These are phyloP conservation scores for Trametes cinnabarina DNA, from an alignment of 768 basidiomycete genomes.

Conservation along the genomic window DNA sequence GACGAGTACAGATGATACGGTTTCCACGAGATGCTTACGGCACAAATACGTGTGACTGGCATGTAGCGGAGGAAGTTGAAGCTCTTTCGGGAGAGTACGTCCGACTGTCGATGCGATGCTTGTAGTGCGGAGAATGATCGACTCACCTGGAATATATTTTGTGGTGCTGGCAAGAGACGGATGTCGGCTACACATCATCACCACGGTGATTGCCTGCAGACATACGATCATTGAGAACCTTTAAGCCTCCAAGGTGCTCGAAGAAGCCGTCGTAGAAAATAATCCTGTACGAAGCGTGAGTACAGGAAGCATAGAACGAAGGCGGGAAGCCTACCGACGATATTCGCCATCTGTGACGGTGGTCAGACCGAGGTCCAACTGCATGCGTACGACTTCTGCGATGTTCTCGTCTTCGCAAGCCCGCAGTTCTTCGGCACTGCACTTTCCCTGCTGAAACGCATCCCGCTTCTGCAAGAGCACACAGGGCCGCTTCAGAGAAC, in stretches of 20 bases:
- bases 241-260: conserved; percentile 60
- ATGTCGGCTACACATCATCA: neutral
- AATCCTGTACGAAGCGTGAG: conserved; percentile 32
- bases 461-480: conserved; percentile 45
- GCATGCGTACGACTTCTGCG: conserved; percentile 48
- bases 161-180: conserved; percentile 1
- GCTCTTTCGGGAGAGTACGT: conserved; percentile 10
- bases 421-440: conserved; percentile 41
- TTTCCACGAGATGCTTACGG: neutral
- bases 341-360: conserved; percentile 63
- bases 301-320: neutral
- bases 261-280: conserved; percentile 66
- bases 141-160: conserved; percentile 39
- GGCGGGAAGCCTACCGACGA: conserved; percentile 22
- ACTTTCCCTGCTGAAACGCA: conserved; percentile 40
- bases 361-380: conserved; percentile 52
- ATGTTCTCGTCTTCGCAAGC: conserved; percentile 53
- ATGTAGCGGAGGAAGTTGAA: conserved; percentile 25
- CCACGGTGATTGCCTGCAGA: too few relatives aligned
- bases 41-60: conserved; percentile 8
- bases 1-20: too few relatives aligned
- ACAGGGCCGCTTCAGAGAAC: conserved; percentile 54
- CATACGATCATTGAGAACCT: conserved; percentile 38
- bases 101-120: conserved; percentile 15
- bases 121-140: neutral